Base-by-base conservation (phyloP, 305 asterid species). In the Plantago lanceolata region DNA sequence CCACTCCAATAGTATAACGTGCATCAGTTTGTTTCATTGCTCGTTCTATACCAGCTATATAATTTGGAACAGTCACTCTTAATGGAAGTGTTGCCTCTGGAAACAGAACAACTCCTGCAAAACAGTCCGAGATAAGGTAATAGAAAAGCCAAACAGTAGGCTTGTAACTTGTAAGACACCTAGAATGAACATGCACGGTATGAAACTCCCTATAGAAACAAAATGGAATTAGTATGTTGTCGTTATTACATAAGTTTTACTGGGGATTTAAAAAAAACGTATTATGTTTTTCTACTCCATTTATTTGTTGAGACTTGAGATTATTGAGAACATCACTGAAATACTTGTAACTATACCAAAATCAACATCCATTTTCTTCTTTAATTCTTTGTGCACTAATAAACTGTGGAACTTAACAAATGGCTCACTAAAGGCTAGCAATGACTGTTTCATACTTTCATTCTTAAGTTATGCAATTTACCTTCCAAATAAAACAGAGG, bases 31-130 rank as follows among this genome's bases (percentile, higher is more conserved):
- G 98, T 75, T 62, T 78, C 86, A 93, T 47, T 57, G 95, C 93
- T 71, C 81, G 81, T 68, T 93, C 91, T 56, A 89, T 75, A 15
- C 91, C 96, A 72, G 98, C 88, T 62, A 89, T 71, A 71, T 84
- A 79, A 80, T 80, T 80, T 40, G 86, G 85, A 66, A 76, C 68
- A 73, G 89, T 66, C 68, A 92, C 91, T 84, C 98, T 81, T 64
- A 92, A 86, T 56, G 96, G 98, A 78, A 92, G 96, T 55, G 82
- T 84, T 61, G 98, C 96, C 74, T 87, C 96, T 0, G 98, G 98
- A 74, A 88, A 88, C 69, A 88, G 70, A 74, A 88, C 96, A 71
- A 83, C 89, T 51, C 94, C 96, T 87, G 80, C 33, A 66, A 60
- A 57, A 70, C 40, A 58, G 57, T 51, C 49, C 21, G 66, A 69